Evolutionary conservation across 2,329 filamentous ascomycete species (phyloP).

Genomic region (Fusarium sublunatum): DNA sequence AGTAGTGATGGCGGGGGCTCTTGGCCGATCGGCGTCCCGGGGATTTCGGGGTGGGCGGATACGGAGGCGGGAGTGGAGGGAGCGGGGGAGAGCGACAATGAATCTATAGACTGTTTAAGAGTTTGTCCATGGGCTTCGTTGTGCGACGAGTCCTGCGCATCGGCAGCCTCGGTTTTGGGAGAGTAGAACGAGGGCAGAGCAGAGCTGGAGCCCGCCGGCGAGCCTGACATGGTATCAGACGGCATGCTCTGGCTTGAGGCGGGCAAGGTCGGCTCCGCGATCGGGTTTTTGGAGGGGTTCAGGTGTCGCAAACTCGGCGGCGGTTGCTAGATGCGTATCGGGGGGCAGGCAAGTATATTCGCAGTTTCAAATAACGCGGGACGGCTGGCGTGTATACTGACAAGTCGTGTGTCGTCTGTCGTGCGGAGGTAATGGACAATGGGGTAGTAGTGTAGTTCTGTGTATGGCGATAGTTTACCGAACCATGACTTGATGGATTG

Average conservation of each 20-base stretch:
- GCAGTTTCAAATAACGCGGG: not conserved
- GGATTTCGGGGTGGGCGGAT: slow-evolving; percentile 29
- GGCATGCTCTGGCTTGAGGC: slow-evolving; percentile 44
- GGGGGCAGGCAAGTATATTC: not conserved
- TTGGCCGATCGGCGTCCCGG: slow-evolving; percentile 39
- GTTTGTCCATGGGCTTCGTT: slow-evolving; percentile 29
- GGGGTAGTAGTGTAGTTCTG: slow-evolving; percentile 28
- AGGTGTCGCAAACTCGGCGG: slow-evolving; percentile 29
- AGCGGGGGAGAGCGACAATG: slow-evolving; percentile 52
- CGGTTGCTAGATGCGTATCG: slow-evolving; percentile 35
- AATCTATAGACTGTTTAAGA: slow-evolving; percentile 48
- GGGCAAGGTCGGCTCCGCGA: slow-evolving; percentile 38
- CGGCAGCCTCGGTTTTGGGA: slow-evolving; percentile 51
- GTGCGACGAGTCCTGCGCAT: slow-evolving; percentile 30
- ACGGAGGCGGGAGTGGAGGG: slow-evolving; percentile 26
- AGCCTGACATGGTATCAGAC: slow-evolving; percentile 46
- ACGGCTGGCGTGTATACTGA: slow-evolving; percentile 5
- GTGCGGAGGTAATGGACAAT: slow-evolving; percentile 21
- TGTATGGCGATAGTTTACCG: slow-evolving; percentile 45
- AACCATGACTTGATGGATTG: slow-evolving; percentile 42
- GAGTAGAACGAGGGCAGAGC: slow-evolving; percentile 62
- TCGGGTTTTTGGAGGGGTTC: slow-evolving; percentile 38
- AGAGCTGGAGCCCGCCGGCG: slow-evolving; percentile 49
- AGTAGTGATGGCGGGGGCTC: slow-evolving; percentile 75
- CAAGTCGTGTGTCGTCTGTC: slow-evolving; percentile 11